Evolutionary conservation across 2,329 filamentous ascomycete genomes (phyloP), one percentile per base, ranked within the genome.

Genomic region (Arthrobotrys conoides): DNA sequence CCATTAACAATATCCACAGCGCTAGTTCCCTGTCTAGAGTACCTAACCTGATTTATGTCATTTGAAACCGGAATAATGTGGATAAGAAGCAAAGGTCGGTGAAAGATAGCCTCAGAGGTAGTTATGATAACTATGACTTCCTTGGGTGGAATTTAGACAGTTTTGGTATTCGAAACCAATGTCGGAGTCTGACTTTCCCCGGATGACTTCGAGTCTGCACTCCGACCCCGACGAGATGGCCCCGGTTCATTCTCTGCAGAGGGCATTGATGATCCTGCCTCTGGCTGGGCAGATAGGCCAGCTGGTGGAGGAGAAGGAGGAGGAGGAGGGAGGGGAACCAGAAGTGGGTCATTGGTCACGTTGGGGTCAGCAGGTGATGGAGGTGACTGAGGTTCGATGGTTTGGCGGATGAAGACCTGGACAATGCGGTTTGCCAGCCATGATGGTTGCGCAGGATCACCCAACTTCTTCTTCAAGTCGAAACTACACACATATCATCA

Each of bases 181-280:
- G 14, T 61, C 5, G 57, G 57, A 20, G 27, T 53, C 64, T 68
- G 46, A 16, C 49, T 57, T 8, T 68, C 53, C 46, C 46, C 41
- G 12, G n/a, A 55, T 55, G 71, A 8, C 14, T n/a, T n/a, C 27
- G 68, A 20, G 27, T 27, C 20, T 12, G 59, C 12, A 38, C 24
- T 64, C 20, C 3, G 20, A 5, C 5, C 64, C 16, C 53, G 51
- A 33, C 18, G 24, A 51, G 20, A 51, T 51, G 49, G n/a, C 22
- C n/a, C 22, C 9, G 65, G 49, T 36, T 64, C 38, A 20, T 76
- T 76, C 36, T 76, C 71, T 9, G 30, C 57, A 16, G 36, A 27
- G 10, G 33, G 33, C 12, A 14, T 22, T 30, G 69, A 48, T 18
- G 20, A 1, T n/a, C 20, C 33, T 18, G 22, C 8, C 38, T 48